Evolutionary conservation across 2,329 filamentous ascomycete genomes (phyloP), one percentile per base, ranked within the genome.

Genomic region (Phialophora tarda): DNA sequence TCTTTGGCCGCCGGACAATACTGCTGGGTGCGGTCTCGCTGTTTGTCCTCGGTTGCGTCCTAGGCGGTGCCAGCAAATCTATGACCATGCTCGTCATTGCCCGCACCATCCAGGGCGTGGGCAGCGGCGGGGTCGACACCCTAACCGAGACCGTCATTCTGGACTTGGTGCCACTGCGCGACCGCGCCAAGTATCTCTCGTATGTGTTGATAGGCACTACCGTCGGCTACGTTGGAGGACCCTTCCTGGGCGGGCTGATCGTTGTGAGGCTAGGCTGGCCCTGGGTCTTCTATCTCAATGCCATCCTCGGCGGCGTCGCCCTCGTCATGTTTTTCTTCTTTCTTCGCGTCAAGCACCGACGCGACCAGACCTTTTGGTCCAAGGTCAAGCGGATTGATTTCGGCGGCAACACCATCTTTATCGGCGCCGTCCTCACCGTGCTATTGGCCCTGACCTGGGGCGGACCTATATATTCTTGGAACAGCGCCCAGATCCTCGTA

Each of bases 41-140:
- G 1, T 86, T 86, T 65, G 77, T 77, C 0, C 69, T 87, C 0
- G 86, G 85, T 0, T 85, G 84, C 63, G 83, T 79, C 0, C 76
- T 88, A 2, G 80, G 77, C 51, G 86, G 84, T 0, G 48, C 14
- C 12, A 23, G 17, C 12, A 10, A 26, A 6, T 21, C n/a, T 5
- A 12, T 14, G 21, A 80, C 79, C 0, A 82, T 85, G 0, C 76
- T 89, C 2, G 85, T 89, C n/a, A 80, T 78, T 67, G 85, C 84
- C n/a, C 80, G 86, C 0, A 79, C 80, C 0, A 73, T 89, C 1
- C 85, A 88, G 62, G 86, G 87, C 0, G 70, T 83, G 1, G 83
- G 82, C 0, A 78, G 76, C 1, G 82, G 80, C 2, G 83, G 82
- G 0, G 78, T 82, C 68, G 72, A 70, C 34, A 65, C 81, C 54